Percentiles rank a stretch among this genome's conserved stretches.
Conservation (phyloP, 805 yeast species). For the Lipomyces orientalis region DNA sequence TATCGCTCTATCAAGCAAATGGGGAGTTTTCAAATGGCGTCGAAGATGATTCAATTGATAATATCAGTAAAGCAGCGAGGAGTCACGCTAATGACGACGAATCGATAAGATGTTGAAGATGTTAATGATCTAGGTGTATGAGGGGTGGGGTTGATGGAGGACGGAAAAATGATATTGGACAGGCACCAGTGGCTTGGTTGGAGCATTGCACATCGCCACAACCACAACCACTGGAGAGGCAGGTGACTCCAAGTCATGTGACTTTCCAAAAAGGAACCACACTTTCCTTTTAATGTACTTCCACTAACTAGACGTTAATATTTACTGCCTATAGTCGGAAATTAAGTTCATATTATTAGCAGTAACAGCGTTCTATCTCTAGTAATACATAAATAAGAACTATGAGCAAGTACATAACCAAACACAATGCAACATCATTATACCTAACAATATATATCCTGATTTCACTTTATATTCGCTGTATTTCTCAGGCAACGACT, state of each 20-base stretch:
- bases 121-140: not conserved
- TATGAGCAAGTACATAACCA: not conserved
- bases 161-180: not conserved
- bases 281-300: too few species aligned
- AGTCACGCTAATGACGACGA: constrained; percentile 1
- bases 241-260: too few species aligned
- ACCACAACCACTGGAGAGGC: too few species aligned
- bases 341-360: not conserved
- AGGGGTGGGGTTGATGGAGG: not conserved
- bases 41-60: not conserved
- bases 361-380: not conserved
- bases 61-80: not conserved
- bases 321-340: too few species aligned
- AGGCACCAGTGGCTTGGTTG: too few species aligned
- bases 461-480: not conserved
- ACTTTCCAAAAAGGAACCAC: too few species aligned
- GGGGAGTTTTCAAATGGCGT: not conserved
- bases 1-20: not conserved
- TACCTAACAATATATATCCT: not conserved
- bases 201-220: too few species aligned
- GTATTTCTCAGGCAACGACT: not conserved
- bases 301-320: too few species aligned
- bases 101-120: not conserved
- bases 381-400: not conserved
- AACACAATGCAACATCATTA: not conserved